phyloP scores from a whole-genome alignment of 148 eudicot species.

The Spergularia marina region DNA sequence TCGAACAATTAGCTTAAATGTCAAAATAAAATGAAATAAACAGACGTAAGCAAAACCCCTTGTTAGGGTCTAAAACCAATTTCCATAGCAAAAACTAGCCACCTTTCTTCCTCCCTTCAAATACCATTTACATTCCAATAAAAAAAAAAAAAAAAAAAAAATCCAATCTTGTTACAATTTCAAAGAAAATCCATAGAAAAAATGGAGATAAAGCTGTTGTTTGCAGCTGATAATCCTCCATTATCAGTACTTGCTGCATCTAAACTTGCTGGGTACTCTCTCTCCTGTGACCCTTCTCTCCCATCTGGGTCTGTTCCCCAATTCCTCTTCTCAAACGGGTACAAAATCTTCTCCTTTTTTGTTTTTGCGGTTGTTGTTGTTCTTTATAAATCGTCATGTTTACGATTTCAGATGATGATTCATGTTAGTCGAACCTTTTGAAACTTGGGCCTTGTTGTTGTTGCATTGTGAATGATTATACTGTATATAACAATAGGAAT shows the following conservation, averaged over 20 bases:
- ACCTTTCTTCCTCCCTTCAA: too few relatives aligned
- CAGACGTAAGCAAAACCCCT: too few relatives aligned
- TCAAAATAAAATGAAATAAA: too few relatives aligned
- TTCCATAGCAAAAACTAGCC: too few relatives aligned
- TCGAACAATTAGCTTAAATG: too few relatives aligned
- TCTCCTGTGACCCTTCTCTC: constrained; percentile 45
- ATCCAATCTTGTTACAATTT: background rate
- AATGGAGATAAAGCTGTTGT: constrained; percentile 55
- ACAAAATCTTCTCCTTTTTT: background rate
- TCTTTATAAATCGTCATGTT: background rate
- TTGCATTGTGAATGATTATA: background rate
- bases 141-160: constrained; percentile 6
- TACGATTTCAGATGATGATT: background rate
- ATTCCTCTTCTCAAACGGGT: constrained; percentile 58
- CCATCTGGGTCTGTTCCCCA: constrained; percentile 53
- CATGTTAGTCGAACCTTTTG: background rate
- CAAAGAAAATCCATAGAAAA: background rate
- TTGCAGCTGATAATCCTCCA: constrained; percentile 65
- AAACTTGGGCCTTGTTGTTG: background rate
- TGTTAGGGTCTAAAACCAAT: too few relatives aligned
- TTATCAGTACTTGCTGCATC: constrained; percentile 59
- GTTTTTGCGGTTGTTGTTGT: background rate
- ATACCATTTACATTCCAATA: too few relatives aligned
- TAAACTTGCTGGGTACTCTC: constrained; percentile 43
- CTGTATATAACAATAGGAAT: too few relatives aligned